These are phyloP conservation scores for Coniochaeta sp. DNA, from an alignment of 2,329 filamentous ascomycete genomes.

Conservation along the genomic window DNA sequence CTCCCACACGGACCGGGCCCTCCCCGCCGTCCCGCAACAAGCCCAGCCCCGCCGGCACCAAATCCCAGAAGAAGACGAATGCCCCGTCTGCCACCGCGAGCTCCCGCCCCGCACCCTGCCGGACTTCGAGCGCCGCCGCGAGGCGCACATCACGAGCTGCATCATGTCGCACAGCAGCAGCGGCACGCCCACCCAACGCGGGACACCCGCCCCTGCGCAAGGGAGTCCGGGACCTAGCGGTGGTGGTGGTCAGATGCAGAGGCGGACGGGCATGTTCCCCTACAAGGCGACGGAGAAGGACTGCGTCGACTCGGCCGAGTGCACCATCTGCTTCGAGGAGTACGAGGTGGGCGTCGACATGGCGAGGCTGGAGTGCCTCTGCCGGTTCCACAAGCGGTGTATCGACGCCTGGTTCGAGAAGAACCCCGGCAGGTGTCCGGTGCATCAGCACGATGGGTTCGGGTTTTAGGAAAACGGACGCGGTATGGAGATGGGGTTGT, in stretches of 20 bases:
- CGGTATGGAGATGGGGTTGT: slow-evolving; percentile 5
- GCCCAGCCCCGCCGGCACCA: slow-evolving; percentile 36
- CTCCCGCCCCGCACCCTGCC: slow-evolving; percentile 51
- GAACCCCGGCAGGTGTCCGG: slow-evolving; percentile 56
- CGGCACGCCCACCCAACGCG: slow-evolving; percentile 8
- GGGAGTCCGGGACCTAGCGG: slow-evolving; percentile 6
- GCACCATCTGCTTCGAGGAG: slow-evolving; percentile 62
- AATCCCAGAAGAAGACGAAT: slow-evolving; percentile 68
- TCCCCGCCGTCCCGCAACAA: not conserved
- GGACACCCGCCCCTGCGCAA: slow-evolving; percentile 12
- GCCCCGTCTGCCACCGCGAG: slow-evolving; percentile 68
- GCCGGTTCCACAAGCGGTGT: slow-evolving; percentile 55
- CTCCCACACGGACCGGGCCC: not conserved
- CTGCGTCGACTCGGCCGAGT: slow-evolving; percentile 60
- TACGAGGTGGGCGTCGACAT: slow-evolving; percentile 55
- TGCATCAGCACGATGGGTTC: slow-evolving; percentile 58
- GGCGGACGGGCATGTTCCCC: slow-evolving; percentile 53
- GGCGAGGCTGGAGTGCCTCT: slow-evolving; percentile 61
- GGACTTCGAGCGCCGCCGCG: slow-evolving; percentile 47
- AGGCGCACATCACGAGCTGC: slow-evolving; percentile 52
- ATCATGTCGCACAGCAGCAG: slow-evolving; percentile 47
- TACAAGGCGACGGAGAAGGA: slow-evolving; percentile 62
- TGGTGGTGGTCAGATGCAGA: slow-evolving; percentile 28
- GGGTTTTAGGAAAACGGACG: slow-evolving; percentile 31
- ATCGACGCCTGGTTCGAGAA: slow-evolving; percentile 57